phyloP scores from a whole-genome alignment of 2,329 filamentous ascomycete genomes.

The Talaromyces sp. region DNA sequence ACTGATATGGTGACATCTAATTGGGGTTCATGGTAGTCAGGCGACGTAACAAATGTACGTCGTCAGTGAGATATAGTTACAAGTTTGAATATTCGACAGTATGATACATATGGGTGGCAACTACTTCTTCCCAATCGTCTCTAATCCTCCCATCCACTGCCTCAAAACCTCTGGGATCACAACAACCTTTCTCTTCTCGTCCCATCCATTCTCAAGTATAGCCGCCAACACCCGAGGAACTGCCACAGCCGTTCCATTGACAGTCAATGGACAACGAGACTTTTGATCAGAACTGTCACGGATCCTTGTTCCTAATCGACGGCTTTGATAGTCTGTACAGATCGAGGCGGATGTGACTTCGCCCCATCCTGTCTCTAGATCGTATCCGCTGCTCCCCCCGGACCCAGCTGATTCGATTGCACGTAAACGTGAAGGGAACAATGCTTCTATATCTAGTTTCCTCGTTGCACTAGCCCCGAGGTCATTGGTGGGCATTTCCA shows the following conservation, averaged over 20 bases:
- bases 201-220: slow-evolving; percentile 85
- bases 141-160: slow-evolving; percentile 75
- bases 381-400: not conserved
- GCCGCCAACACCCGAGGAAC: slow-evolving; percentile 85
- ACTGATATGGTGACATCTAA: not conserved
- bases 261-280: slow-evolving; percentile 74
- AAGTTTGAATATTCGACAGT: not conserved
- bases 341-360: slow-evolving; percentile 87
- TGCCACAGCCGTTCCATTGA: slow-evolving; percentile 91
- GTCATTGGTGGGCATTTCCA: slow-evolving; percentile 87
- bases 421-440: slow-evolving; percentile 71
- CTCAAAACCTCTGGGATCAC: slow-evolving; percentile 72
- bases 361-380: slow-evolving; percentile 68
- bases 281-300: slow-evolving; percentile 46
- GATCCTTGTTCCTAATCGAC: slow-evolving; percentile 71
- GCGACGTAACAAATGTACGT: too few species aligned
- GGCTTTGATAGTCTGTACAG: slow-evolving; percentile 90
- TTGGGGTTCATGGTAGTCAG: not conserved
- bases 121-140: slow-evolving; percentile 51
- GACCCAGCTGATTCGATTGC: slow-evolving; percentile 9
- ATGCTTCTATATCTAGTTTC: slow-evolving; percentile 91
- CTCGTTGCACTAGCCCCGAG: slow-evolving; percentile 81
- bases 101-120: not conserved
- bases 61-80: not conserved
- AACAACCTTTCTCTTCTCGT: slow-evolving; percentile 62